A percentile compares a stretch with the other conserved stretches of the same genome.
Evolutionary conservation across 164 flowering plant species (phyloP).

Genomic region (Nymphaea thermarum): DNA sequence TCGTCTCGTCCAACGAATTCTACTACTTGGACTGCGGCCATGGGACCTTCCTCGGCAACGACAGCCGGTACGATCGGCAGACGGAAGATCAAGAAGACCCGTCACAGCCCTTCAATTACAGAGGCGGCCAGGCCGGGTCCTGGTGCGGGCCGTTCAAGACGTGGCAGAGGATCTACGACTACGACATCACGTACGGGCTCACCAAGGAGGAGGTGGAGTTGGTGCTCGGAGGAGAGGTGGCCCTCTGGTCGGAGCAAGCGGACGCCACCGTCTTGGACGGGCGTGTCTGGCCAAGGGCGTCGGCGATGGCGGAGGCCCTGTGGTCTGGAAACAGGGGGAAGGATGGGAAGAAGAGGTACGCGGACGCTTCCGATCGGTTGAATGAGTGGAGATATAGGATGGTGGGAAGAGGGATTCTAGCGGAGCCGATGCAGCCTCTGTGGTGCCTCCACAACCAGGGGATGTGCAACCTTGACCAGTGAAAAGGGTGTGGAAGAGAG

Average conservation of each 20-base stretch:
- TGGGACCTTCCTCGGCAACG: constrained; percentile 67
- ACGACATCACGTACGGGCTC: constrained; percentile 69
- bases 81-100: constrained; percentile 10
- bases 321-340: constrained; percentile 88
- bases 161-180: constrained; percentile 78
- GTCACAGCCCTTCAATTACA: constrained; percentile 15
- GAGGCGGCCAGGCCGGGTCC: constrained; percentile 51
- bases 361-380: constrained; percentile 73
- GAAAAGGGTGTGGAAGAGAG: background rate
- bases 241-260: constrained; percentile 93
- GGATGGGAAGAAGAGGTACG: constrained; percentile 65
- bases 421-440: constrained; percentile 87
- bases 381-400: constrained; percentile 78
- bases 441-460: constrained; percentile 79
- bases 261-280: constrained; percentile 66
- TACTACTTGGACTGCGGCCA: constrained; percentile 94
- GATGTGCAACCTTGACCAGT: constrained; percentile 66
- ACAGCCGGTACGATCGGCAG: constrained; percentile 39
- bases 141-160: constrained; percentile 97
- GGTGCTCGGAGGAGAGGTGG: constrained; percentile 92
- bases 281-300: constrained; percentile 73
- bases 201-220: constrained; percentile 42
- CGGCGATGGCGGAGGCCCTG: constrained; percentile 76
- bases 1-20: constrained; percentile 72
- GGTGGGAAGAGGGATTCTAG: constrained; percentile 62